Evolutionary conservation across 495 filamentous ascomycete species (phyloP).

Genomic region (Penicillium lagena): DNA sequence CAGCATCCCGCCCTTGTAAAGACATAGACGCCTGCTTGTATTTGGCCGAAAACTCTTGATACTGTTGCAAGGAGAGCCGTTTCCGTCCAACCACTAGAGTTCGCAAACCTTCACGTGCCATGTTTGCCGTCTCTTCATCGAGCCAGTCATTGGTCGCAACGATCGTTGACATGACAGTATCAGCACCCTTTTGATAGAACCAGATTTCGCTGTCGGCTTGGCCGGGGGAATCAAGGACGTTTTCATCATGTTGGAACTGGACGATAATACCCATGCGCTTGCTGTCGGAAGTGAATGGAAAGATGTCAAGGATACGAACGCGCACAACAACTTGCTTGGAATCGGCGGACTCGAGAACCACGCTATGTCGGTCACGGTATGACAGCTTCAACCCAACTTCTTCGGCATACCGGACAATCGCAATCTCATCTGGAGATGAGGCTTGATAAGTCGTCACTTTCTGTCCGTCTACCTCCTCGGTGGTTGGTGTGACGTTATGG

Average conservation of each 20-base stretch:
- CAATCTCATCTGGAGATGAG: constrained; percentile 95
- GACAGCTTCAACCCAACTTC: constrained; percentile 79
- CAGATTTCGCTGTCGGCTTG: constrained; percentile 69
- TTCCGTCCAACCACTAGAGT: constrained; percentile 92
- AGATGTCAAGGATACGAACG: constrained; percentile 88
- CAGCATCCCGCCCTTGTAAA: constrained; percentile 69
- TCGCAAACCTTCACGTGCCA: constrained; percentile 93
- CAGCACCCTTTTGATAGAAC: constrained; percentile 98
- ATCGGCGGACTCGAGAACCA: constrained; percentile 73
- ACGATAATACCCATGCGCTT: constrained; percentile 99
- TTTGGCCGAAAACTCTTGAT: constrained; percentile 66
- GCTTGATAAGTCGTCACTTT: constrained; percentile 88
- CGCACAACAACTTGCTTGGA: constrained; percentile 72
- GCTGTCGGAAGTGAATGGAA: constrained; percentile 95
- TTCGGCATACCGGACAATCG: constrained; percentile 94
- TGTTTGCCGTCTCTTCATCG: constrained; percentile 96
- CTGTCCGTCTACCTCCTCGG: constrained; percentile 71
- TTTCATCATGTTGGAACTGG: constrained; percentile 58
- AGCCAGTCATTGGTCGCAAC: constrained; percentile 97
- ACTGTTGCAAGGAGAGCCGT: constrained; percentile 66
- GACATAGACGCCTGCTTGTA: constrained; percentile 77
- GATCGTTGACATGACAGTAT: constrained; percentile 93
- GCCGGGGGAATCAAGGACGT: constrained; percentile 16
- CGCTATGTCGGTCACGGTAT: constrained; percentile 79
- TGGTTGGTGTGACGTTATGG: constrained; percentile 95